Base-by-base conservation (phyloP, 805 yeast species). In the Schwanniomyces yamadae region DNA sequence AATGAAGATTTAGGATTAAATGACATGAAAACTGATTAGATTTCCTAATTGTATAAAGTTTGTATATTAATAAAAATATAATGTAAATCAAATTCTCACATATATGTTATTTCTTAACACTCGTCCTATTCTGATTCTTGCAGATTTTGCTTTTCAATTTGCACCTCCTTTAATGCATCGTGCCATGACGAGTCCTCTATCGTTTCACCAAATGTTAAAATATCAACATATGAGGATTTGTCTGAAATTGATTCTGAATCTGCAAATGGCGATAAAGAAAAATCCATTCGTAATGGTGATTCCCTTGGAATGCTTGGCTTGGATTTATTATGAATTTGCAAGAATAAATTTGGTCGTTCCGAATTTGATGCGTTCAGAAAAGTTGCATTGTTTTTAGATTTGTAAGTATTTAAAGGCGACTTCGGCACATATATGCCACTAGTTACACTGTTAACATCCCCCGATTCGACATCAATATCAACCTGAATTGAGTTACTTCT, bases 1-100 rank as follows among this genome's bases (percentile, higher is more conserved):
- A 89, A 93, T 57, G 99, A 93, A 55, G 91, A 84, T 28, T 74
- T 93, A 45, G 99, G 99, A 15, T 69, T 93, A 55, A 71, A 66
- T 43, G 82, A 77, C 52, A 77, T 69, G 66, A 55, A 63, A 33
- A 54, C 69, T 29, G 62, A 56, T 37, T 49, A 45, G 34, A 15
- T 22, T 28, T 15, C 16, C 12, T 28, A 28, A 6, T 21, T 22
- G 22, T 13, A 21, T 22, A 33, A 28, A 31, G 7, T 23, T n/a
- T 14, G 27, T 28, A 21, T 14, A 31, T 22, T 23, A 13, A n/a
- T n/a, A n/a, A n/a, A n/a, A n/a, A n/a, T n/a, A n/a, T n/a, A n/a
- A n/a, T n/a, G 22, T n/a, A n/a, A n/a, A n/a, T n/a, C n/a, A n/a
- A n/a, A n/a, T n/a, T n/a, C n/a, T n/a, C n/a, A n/a, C n/a, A n/a